Percentiles rank a stretch among this genome's conserved stretches.
phyloP scores from a whole-genome alignment of 108 stramenopile genomes.

The Seminavis robusta region DNA sequence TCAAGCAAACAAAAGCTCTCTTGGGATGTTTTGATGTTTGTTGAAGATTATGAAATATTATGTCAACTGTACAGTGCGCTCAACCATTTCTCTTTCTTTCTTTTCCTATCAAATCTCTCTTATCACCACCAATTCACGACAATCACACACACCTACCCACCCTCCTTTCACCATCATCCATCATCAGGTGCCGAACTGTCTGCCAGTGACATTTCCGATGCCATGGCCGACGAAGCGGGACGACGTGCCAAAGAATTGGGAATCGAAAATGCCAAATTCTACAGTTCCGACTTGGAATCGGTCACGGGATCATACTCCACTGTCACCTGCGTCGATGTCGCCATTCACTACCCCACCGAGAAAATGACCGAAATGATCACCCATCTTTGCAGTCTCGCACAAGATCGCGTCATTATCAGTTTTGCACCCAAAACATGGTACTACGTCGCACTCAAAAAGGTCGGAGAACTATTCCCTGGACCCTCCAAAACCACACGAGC shows the following conservation, averaged over 20 bases:
- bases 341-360: constrained; percentile 96
- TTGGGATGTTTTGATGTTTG: too few relatives aligned
- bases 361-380: constrained; percentile 92
- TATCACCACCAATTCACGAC: neutral
- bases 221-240: constrained; percentile 92
- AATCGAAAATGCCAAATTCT: constrained; percentile 79
- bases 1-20: too few relatives aligned
- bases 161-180: constrained; percentile 1
- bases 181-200: constrained; percentile 76
- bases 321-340: constrained; percentile 96
- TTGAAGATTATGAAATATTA: too few relatives aligned
- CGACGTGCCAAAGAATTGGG: constrained; percentile 77
- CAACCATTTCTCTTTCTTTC: neutral
- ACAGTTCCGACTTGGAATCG: constrained; percentile 92
- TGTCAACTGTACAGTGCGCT: neutral
- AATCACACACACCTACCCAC: too few relatives aligned
- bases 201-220: constrained; percentile 90
- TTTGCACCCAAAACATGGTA: constrained; percentile 98
- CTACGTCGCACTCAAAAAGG: constrained; percentile 88
- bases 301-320: constrained; percentile 90
- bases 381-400: constrained; percentile 82
- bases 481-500: constrained; percentile 95
- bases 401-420: constrained; percentile 85
- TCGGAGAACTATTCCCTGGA: constrained; percentile 96
- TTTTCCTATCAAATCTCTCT: constrained; percentile 5